Evolutionary conservation across 2,329 filamentous ascomycete genomes (phyloP).

Genomic region (Venturia aucupariae): DNA sequence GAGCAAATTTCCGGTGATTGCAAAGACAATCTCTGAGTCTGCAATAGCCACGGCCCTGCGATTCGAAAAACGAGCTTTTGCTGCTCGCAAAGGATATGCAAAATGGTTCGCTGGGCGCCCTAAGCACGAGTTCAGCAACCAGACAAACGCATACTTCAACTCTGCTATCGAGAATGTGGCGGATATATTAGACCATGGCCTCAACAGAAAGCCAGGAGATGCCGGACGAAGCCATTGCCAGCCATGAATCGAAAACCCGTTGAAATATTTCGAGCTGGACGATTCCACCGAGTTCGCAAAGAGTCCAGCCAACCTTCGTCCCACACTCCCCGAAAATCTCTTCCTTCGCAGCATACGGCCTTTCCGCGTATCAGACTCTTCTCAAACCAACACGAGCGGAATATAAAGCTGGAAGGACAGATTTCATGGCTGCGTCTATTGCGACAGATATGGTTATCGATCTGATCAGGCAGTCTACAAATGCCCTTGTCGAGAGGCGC

Average conservation of each 20-base stretch:
- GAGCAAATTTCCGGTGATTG: background rate
- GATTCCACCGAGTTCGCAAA: background rate
- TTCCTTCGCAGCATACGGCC: conserved; percentile 21
- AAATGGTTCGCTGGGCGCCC: background rate
- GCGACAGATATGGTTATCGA: conserved; percentile 26
- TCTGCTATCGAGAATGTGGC: background rate
- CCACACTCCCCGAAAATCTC: background rate
- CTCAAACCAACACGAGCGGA: conserved; percentile 24
- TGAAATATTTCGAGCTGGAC: background rate
- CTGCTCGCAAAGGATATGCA: background rate
- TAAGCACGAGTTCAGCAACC: background rate
- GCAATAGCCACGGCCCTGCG: background rate
- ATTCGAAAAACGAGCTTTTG: background rate
- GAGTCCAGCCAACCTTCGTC: background rate
- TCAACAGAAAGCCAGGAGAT: no score
- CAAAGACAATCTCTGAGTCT: background rate
- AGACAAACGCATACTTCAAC: background rate
- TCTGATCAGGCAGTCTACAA: conserved; percentile 20
- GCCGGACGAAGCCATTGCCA: no score
- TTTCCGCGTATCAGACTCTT: conserved; percentile 24
- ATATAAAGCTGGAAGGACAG: conserved; percentile 23
- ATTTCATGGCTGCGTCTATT: conserved; percentile 26
- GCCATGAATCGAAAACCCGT: background rate
- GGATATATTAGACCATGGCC: background rate
- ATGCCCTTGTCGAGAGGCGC: conserved; percentile 14